These are phyloP conservation scores for Taiwanofungus camphoratus DNA, from an alignment of 1,284 basidiomycete genomes.

Conservation along the genomic window DNA sequence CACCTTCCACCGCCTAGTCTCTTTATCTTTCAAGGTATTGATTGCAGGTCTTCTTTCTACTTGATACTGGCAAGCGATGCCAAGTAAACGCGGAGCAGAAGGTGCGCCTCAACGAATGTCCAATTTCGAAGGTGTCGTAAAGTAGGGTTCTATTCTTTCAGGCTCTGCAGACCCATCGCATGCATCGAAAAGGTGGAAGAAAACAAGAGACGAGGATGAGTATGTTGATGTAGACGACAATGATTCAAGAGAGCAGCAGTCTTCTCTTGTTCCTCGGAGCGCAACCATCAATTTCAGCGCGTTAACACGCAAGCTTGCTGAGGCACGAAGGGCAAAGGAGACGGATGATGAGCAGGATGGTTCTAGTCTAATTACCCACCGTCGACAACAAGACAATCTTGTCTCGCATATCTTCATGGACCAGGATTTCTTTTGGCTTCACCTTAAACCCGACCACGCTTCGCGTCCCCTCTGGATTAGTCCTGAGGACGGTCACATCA, in stretches of 20 bases:
- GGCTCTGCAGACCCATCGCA: constrained; percentile 33
- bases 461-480: constrained; percentile 93
- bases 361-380: constrained; percentile 40
- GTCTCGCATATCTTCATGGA: constrained; percentile 76
- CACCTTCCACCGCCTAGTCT: no score
- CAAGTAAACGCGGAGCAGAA: constrained; percentile 45
- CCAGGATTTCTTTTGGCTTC: constrained; percentile 80
- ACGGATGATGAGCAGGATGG: constrained; percentile 25
- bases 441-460: constrained; percentile 85
- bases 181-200: constrained; percentile 48
- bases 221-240: constrained; percentile 53
- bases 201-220: constrained; percentile 42
- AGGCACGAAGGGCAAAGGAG: constrained; percentile 43
- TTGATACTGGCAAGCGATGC: constrained; percentile 23
- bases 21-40: no score
- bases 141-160: constrained; percentile 11
- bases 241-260: constrained; percentile 40
- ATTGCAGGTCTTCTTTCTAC: no score
- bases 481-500: constrained; percentile 91
- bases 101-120: constrained; percentile 27
- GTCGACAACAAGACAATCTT: constrained; percentile 63
- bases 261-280: constrained; percentile 54
- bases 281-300: constrained; percentile 81
- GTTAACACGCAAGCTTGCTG: constrained; percentile 67
- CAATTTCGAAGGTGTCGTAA: background rate